A percentile compares a stretch with the other conserved stretches of the same genome.
phyloP scores from a whole-genome alignment of 192 early-diverging fungal genomes.

The Coemansia sp. region DNA sequence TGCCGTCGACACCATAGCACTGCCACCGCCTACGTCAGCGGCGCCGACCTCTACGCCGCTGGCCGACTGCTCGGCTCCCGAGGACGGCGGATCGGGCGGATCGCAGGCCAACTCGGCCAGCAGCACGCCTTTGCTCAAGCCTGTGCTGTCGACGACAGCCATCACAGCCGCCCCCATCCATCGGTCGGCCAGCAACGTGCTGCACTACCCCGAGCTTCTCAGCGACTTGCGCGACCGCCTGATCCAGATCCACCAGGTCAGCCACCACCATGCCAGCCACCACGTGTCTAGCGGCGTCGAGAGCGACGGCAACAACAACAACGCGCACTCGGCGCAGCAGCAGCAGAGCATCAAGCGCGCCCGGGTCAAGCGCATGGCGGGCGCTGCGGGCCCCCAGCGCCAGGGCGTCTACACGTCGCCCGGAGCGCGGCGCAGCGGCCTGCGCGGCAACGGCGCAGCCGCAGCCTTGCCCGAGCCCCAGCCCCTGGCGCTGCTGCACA shows the following conservation, averaged over 20 bases:
- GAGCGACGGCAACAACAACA: slow-evolving; percentile 34
- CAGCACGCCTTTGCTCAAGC: slow-evolving; percentile 47
- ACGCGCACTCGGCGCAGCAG: not conserved
- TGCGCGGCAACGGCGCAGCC: slow-evolving; percentile 14
- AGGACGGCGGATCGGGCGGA: slow-evolving; percentile 1
- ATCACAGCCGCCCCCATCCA: slow-evolving; percentile 37
- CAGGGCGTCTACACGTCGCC: slow-evolving; percentile 3
- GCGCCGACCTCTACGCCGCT: not conserved
- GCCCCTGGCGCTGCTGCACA: slow-evolving; percentile 14
- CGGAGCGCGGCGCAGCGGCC: slow-evolving; percentile 30
- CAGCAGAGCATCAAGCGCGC: slow-evolving; percentile 14
- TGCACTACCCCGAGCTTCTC: slow-evolving; percentile 57
- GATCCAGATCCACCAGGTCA: slow-evolving; percentile 48
- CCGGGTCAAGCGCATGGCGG: slow-evolving; percentile 27
- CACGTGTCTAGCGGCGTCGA: slow-evolving; percentile 46
- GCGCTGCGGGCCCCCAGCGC: not conserved
- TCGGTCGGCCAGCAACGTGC: slow-evolving; percentile 54
- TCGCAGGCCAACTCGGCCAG: slow-evolving; percentile 25
- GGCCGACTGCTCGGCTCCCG: not conserved
- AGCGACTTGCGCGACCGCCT: slow-evolving; percentile 56
- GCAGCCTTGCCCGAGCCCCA: not conserved
- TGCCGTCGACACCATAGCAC: slow-evolving; percentile 10
- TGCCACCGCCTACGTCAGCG: slow-evolving; percentile 6
- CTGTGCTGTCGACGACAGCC: slow-evolving; percentile 2
- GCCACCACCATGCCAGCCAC: slow-evolving; percentile 7